Evolutionary conservation across 495 filamentous ascomycete species (phyloP).

Genomic region (Penicillium ucsense): DNA sequence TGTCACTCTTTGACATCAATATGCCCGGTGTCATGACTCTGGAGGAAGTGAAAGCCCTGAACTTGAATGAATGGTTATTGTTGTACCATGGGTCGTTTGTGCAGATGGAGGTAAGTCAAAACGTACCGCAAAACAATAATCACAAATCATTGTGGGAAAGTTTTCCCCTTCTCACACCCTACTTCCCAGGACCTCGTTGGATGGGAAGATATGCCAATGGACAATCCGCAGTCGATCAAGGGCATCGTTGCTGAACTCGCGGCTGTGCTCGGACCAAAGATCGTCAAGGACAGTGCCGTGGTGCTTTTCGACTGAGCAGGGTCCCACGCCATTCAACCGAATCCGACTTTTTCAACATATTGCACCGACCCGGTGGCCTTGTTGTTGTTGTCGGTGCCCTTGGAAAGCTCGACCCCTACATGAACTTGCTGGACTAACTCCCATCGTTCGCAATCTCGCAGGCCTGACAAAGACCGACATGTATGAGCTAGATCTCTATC

Average conservation of each 20-base stretch:
- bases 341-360: too few species aligned
- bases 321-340: not conserved
- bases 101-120: slow-evolving; percentile 31
- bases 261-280: slow-evolving; percentile 61
- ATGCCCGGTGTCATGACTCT: slow-evolving; percentile 73
- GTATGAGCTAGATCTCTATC: too few species aligned
- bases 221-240: slow-evolving; percentile 46
- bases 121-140: too few species aligned
- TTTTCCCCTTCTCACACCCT: slow-evolving; percentile 7
- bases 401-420: too few species aligned
- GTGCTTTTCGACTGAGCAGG: slow-evolving; percentile 29
- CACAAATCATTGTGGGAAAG: too few species aligned
- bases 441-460: too few species aligned
- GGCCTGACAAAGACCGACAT: too few species aligned
- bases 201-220: slow-evolving; percentile 54
- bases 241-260: slow-evolving; percentile 66
- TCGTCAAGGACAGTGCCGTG: slow-evolving; percentile 44
- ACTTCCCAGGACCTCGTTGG: slow-evolving; percentile 43
- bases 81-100: slow-evolving; percentile 33
- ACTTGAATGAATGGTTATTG: slow-evolving; percentile 51
- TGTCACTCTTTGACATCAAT: slow-evolving; percentile 54
- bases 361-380: too few species aligned
- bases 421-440: too few species aligned
- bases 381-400: too few species aligned
- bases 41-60: slow-evolving; percentile 48